A percentile compares a stretch with the other conserved stretches of the same genome.
phyloP scores from a whole-genome alignment of 2,329 filamentous ascomycete genomes.

The Daldinia sp. region DNA sequence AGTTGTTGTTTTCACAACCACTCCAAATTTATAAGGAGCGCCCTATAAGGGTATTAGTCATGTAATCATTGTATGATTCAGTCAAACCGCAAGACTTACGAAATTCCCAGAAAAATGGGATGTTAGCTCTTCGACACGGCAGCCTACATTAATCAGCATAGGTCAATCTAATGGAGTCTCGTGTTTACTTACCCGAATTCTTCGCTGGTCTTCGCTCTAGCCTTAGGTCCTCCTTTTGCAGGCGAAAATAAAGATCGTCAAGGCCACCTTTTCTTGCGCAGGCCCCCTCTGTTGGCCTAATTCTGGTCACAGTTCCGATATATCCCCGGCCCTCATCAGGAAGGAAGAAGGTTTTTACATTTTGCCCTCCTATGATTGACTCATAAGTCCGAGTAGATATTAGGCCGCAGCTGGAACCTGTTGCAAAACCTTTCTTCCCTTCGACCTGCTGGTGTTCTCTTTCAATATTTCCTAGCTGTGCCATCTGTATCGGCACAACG shows the following conservation, averaged over 20 bases:
- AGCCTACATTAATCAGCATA: constrained; percentile 45
- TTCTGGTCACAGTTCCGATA: constrained; percentile 61
- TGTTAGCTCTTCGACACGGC: constrained; percentile 54
- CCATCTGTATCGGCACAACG: constrained; percentile 40
- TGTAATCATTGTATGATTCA: constrained; percentile 23
- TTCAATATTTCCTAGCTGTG: constrained; percentile 35
- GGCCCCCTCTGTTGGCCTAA: constrained; percentile 60
- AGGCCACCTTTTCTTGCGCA: constrained; percentile 61
- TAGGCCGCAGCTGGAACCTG: too few species aligned
- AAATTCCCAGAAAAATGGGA: constrained; percentile 64
- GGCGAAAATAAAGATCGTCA: constrained; percentile 64
- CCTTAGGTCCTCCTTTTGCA: constrained; percentile 55
- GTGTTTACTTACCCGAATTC: constrained; percentile 46
- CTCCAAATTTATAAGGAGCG: constrained; percentile 72
- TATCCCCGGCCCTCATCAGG: constrained; percentile 51
- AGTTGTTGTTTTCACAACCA: constrained; percentile 57
- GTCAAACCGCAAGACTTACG: constrained; percentile 45
- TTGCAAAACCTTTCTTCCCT: not conserved
- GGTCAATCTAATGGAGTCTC: not conserved
- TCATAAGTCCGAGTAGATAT: too few species aligned
- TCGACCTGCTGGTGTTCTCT: constrained; percentile 17
- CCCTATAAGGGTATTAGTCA: constrained; percentile 54
- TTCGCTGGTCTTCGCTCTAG: constrained; percentile 55
- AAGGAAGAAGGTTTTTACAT: constrained; percentile 45
- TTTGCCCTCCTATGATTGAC: constrained; percentile 50